Base-by-base conservation (phyloP, 2,329 filamentous ascomycete species). In the Mollisia scopiformis region DNA sequence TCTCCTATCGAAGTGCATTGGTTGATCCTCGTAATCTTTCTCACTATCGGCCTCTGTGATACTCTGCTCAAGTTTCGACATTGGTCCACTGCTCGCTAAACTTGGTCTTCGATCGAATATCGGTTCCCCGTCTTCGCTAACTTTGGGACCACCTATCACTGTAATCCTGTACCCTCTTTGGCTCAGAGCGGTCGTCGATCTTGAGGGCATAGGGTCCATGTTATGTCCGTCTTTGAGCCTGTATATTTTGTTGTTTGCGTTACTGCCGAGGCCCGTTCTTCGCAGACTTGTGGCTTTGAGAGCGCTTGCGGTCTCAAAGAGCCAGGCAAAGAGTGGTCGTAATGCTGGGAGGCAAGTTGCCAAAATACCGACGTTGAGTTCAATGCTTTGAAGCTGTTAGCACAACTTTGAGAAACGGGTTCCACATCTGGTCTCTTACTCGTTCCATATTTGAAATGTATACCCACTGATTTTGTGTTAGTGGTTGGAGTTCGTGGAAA, bases 341-440 rank as follows among this genome's bases (percentile, higher is more conserved):
- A 82, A 72, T 13, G 79, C 75, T 0, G 78, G 77, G 1, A 80
- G 66, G 1, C 74, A 79, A 7, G 76, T 77, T 1, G 79, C 78
- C 2, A 79, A 71, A 52, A 80, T 78, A 3, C 77, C 78, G 3
- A 77, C 68, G 35, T 76, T 76, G 16, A 81, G 71, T 63, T 81
- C 78, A 50, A 80, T 74, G 60, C 74, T 65, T 31, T 21, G 39
- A n/a, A 25, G 1, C 27, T 39, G 43, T 63, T 37, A 59, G 53
- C 10, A 23, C 31, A 33, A 27, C 47, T 28, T 30, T 14, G 41
- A n/a, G 14, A 3, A 46, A 3, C 10, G 23, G 2, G 41, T 3
- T 35, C n/a, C n/a, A n/a, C 16, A 41, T 19, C 13, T 2, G 3
- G 16, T 3, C 3, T 43, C 55, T 62, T 58, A 64, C 58, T 74